phyloP scores from a whole-genome alignment of 768 basidiomycete genomes.

The Roridomyces roridus region DNA sequence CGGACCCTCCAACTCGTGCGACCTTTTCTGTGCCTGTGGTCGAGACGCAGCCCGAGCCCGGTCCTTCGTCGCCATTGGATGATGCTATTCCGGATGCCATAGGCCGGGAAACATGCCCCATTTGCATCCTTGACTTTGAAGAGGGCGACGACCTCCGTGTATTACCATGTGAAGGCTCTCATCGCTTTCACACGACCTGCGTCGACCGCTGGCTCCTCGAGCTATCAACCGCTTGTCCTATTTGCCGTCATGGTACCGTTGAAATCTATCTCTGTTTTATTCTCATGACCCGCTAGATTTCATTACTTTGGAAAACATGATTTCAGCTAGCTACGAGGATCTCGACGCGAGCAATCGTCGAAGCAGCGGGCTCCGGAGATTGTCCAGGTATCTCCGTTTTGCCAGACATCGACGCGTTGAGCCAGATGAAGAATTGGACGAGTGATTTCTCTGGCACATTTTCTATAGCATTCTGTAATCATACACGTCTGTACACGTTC shows the following conservation, averaged over 20 bases:
- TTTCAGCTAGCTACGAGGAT: conserved; percentile 40
- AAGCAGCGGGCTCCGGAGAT: conserved; percentile 36
- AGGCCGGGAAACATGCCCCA: conserved; percentile 89
- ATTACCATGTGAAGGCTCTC: conserved; percentile 90
- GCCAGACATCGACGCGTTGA: conserved; percentile 46
- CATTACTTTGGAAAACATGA: conserved; percentile 63
- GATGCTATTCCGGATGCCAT: conserved; percentile 66
- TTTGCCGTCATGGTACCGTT: conserved; percentile 82
- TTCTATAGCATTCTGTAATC: background rate
- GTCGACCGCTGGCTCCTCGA: conserved; percentile 95
- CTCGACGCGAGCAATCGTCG: conserved; percentile 26
- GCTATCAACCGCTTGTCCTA: conserved; percentile 88
- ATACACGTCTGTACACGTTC: background rate
- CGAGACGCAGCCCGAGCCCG: background rate
- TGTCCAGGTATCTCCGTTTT: conserved; percentile 64
- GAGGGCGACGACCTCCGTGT: conserved; percentile 92
- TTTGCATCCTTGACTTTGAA: conserved; percentile 94
- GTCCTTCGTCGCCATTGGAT: background rate
- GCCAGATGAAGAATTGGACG: conserved; percentile 1
- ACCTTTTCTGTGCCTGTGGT: background rate
- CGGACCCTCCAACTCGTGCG: background rate
- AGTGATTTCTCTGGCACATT: background rate
- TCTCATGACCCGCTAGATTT: too few relatives aligned
- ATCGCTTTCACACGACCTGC: conserved; percentile 88
- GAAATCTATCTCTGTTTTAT: too few relatives aligned